Base-by-base conservation (phyloP, 495 filamentous ascomycete genomes). In the Xylaria longipes region DNA sequence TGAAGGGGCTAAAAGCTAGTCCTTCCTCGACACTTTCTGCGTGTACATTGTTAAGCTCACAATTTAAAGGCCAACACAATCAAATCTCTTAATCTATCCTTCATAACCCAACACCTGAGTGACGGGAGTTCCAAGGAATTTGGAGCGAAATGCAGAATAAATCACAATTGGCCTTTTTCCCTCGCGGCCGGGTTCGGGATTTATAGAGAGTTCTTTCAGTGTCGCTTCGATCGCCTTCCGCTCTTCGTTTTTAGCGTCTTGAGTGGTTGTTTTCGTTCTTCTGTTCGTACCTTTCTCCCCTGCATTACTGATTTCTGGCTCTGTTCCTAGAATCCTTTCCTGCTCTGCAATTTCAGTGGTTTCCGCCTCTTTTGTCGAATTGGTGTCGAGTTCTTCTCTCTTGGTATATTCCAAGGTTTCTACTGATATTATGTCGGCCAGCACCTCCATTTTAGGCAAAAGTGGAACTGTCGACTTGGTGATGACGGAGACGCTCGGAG, bases 71-170 rank as follows among this genome's bases (percentile, higher is more conserved):
- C 6, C 29, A 15, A 12, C 25, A 31, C 4, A 29, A 56, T 12
- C 5, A 52, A 25, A 25, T 4, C 11, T 7, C 25, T 27, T 17
- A 63, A 43, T 63, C 22, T 27, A 63, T 5, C 37, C n/a, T 45
- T 63, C 60, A n/a, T 63, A 63, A 17, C 60, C 60, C 60, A 63
- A 45, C 17, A 63, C 22, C 2, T 63, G 60, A 29, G 60, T 45
- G 1, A 63, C 37, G 5, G 60, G 60, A 15, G 25, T 63, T 27
- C 60, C 60, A 45, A 63, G 60, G 1, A 63, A 27, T 17, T 43
- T 63, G 20, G 60, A 63, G 8, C 60, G 60, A 27, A 63, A 63
- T 45, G 60, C 60, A 43, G 60, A 63, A 4, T 63, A 63, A 11
- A 41, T 39, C 37, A 63, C 35, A 17, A 63, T 63, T 12, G 60